Evolutionary conservation across 2,329 filamentous ascomycete genomes (phyloP), one percentile per base, ranked within the genome.

Genomic region (Nemania sp.): DNA sequence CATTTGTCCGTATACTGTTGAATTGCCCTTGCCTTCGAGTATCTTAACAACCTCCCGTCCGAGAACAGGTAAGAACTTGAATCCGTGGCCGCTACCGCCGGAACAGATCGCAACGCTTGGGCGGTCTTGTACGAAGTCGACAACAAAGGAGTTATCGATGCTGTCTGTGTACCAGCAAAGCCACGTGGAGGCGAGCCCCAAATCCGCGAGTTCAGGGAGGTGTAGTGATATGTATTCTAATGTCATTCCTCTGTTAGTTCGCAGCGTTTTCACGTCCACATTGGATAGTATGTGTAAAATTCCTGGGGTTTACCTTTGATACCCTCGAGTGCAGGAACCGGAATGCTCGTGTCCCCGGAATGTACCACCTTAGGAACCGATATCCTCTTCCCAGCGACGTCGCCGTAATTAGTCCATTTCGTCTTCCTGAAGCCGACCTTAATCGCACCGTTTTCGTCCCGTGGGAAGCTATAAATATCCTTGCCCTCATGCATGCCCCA

Each of bases 101-200:
- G 88, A 90, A 2, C 87, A 87, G 0, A 90, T 81, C 73, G 89
- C 86, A 0, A 90, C 73, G 0, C 84, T 82, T 5, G 70, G 67
- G 4, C 70, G 68, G 1, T 69, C 71, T 1, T 74, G 75, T 3
- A 77, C 73, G 47, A n/a, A 81, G 45, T 83, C 81, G 54, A 89
- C 82, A 4, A 89, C 70, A 56, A 76, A 77, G 1, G 73, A 76
- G 41, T 75, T 76, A 53, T 76, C 75, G 41, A 75, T 72, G 51
- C 75, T 77, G 35, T 77, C 77, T n/a, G 73, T 78, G 52, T 77
- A 78, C 75, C 76, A 78, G 68, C 83, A 89, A 13, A 85, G 82
- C 65, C 80, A 82, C 32, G 63, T 74, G 6, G 73, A 79, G 0
- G 82, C 80, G 27, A 84, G 76, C 0, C 79, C 79, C 2, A 78